Conservation (phyloP, 768 basidiomycete genomes). For the Hygrophorus pudorinus region DNA sequence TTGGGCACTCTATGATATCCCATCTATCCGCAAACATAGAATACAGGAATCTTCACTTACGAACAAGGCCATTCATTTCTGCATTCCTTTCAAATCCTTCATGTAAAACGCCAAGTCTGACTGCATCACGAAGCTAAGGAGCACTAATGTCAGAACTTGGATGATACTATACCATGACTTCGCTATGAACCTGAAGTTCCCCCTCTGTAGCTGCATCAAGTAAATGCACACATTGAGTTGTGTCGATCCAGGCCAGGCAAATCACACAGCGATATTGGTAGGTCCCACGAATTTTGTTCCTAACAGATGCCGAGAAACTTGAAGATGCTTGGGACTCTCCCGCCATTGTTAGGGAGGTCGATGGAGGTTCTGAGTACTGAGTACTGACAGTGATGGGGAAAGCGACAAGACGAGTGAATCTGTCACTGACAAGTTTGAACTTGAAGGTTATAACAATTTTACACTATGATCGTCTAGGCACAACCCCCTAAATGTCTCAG, state of each 20-base stretch:
- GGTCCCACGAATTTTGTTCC: conserved; percentile 7
- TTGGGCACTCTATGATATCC: conserved; percentile 8
- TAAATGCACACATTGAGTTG: conserved; percentile 7
- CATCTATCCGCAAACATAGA: conserved; percentile 5
- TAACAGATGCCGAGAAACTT: conserved; percentile 8
- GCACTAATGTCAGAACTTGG: conserved; percentile 4
- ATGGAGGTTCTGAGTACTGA: conserved; percentile 2
- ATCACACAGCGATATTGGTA: conserved; percentile 8
- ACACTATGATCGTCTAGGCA: too few species aligned
- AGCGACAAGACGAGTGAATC: too few species aligned
- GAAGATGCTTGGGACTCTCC: conserved; percentile 9
- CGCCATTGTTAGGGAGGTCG: conserved; percentile 7
- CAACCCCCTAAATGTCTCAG: too few species aligned
- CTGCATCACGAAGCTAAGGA: conserved; percentile 8
- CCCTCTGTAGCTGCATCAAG: conserved; percentile 8
- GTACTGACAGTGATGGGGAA: conserved; percentile 1
- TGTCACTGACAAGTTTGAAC: too few species aligned
- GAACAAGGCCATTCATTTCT: conserved; percentile 6
- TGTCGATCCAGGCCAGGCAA: conserved; percentile 6
- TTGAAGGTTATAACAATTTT: too few species aligned
- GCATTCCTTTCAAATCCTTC: conserved; percentile 6
- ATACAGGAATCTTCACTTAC: conserved; percentile 8
- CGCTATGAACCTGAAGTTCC: conserved; percentile 5
- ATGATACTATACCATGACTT: conserved; percentile 7
- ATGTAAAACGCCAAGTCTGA: conserved; percentile 8